Percentiles rank a stretch among this genome's conserved stretches.
Conservation (phyloP, 306 rosid species). For the Medicago truncatula region DNA sequence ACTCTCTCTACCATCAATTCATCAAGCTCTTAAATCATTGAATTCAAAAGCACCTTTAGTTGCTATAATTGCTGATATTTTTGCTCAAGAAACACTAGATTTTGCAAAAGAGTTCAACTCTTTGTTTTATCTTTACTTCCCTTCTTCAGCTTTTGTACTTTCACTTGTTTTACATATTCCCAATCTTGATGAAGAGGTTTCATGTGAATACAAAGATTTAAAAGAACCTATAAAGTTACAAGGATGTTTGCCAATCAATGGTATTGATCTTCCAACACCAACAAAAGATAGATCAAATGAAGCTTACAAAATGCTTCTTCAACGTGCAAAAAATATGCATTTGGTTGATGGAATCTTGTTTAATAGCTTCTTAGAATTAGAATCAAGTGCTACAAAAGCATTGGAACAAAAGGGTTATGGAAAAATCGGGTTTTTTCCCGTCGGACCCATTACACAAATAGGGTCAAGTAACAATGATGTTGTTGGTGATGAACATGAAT, state of each 20-base stretch:
- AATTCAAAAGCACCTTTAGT: conserved; percentile 14
- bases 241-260: conserved; percentile 42
- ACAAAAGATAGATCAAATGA: conserved; percentile 25
- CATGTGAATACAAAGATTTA: conserved; percentile 35
- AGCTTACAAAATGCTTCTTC: conserved; percentile 19
- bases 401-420: conserved; percentile 24
- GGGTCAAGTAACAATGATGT: not conserved
- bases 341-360: conserved; percentile 35
- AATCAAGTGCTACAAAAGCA: conserved; percentile 29
- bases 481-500: not conserved
- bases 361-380: conserved; percentile 47
- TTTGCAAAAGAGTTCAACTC: conserved; percentile 46
- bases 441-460: conserved; percentile 46
- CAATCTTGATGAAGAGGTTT: conserved; percentile 38
- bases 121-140: conserved; percentile 43
- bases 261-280: conserved; percentile 36
- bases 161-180: conserved; percentile 8
- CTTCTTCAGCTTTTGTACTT: conserved; percentile 11
- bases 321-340: not conserved
- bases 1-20: conserved; percentile 42
- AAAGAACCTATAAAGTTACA: conserved; percentile 27
- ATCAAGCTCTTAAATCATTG: conserved; percentile 34
- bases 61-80: conserved; percentile 40
- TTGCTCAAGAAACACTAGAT: conserved; percentile 34
- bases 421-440: conserved; percentile 13